Evolutionary conservation across 2,329 filamentous ascomycete genomes (phyloP).

Genomic region (Cercospora sojina): DNA sequence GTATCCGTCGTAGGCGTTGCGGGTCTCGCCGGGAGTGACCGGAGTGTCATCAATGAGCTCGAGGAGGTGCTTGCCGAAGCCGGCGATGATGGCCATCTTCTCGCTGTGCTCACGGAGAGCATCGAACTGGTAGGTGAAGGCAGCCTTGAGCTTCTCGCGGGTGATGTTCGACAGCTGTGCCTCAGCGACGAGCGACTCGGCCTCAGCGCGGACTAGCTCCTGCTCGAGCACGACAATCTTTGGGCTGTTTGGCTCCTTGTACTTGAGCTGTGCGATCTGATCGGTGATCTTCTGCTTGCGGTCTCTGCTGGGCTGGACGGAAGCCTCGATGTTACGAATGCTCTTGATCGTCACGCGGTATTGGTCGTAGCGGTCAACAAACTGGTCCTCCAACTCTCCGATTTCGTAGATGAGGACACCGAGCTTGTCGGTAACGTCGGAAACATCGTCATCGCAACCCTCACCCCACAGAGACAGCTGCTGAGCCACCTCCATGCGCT

Average conservation of each 20-base stretch:
- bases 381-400: constrained; percentile 95
- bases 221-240: constrained; percentile 98
- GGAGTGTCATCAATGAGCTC: constrained; percentile 95
- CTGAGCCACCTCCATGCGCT: constrained; percentile 98
- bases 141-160: constrained; percentile 97
- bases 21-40: constrained; percentile 94
- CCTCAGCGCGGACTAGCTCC: constrained; percentile 95
- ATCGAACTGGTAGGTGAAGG: constrained; percentile 97
- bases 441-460: constrained; percentile 92
- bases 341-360: constrained; percentile 99
- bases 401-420: constrained; percentile 98
- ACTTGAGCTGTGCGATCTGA: constrained; percentile 97
- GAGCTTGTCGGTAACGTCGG: constrained; percentile 96
- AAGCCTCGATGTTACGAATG: constrained; percentile 98
- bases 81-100: constrained; percentile 96
- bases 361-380: constrained; percentile 98
- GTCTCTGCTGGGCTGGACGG: constrained; percentile 95
- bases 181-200: constrained; percentile 97
- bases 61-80: constrained; percentile 96
- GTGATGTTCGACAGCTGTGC: constrained; percentile 99
- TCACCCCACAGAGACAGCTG: constrained; percentile 99
- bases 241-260: constrained; percentile 98
- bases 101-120: constrained; percentile 96
- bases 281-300: constrained; percentile 99
- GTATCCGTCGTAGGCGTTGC: constrained; percentile 94